A percentile compares a stretch with the other conserved stretches of the same genome.
These are phyloP conservation scores for Isoetes engelmannii DNA, from an alignment of 83 land plant genomes.

Conservation along the genomic window DNA sequence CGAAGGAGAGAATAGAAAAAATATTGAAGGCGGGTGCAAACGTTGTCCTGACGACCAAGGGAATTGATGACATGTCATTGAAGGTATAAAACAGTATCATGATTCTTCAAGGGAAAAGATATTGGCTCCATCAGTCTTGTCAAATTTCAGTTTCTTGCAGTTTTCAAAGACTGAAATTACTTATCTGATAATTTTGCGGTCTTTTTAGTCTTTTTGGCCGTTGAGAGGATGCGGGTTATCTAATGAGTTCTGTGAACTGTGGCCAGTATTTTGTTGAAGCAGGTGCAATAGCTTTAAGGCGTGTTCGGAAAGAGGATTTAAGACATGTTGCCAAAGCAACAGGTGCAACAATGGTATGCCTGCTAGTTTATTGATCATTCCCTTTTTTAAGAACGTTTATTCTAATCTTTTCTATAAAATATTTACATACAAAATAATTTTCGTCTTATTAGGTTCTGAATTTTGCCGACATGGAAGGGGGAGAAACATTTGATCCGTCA, in stretches of 20 bases:
- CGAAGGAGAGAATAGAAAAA: slow-evolving; percentile 94
- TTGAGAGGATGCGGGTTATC: not conserved
- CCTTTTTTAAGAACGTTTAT: no score
- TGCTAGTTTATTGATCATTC: not conserved
- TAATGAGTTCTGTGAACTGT: not conserved
- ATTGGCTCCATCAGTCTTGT: no score
- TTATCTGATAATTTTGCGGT: no score
- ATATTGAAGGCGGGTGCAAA: slow-evolving; percentile 96
- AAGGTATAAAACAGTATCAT: slow-evolving; percentile 43
- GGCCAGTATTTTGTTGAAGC: slow-evolving; percentile 97
- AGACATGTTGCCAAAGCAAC: slow-evolving; percentile 98
- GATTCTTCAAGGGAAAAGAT: no score
- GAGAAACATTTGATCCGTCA: slow-evolving; percentile 90
- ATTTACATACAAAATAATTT: not conserved
- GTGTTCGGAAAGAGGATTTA: slow-evolving; percentile 88
- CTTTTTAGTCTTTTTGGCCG: not conserved
- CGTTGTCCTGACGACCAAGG: slow-evolving; percentile 92
- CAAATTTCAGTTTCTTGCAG: no score
- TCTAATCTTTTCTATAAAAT: no score
- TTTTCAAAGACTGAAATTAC: no score
- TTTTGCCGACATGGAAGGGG: slow-evolving; percentile 99
- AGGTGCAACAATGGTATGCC: slow-evolving; percentile 81
- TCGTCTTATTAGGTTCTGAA: slow-evolving; percentile 57
- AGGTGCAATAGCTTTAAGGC: slow-evolving; percentile 94
- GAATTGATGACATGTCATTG: slow-evolving; percentile 97